Evolutionary conservation across 495 filamentous ascomycete species (phyloP).

Genomic region (Penicillium arizonense): DNA sequence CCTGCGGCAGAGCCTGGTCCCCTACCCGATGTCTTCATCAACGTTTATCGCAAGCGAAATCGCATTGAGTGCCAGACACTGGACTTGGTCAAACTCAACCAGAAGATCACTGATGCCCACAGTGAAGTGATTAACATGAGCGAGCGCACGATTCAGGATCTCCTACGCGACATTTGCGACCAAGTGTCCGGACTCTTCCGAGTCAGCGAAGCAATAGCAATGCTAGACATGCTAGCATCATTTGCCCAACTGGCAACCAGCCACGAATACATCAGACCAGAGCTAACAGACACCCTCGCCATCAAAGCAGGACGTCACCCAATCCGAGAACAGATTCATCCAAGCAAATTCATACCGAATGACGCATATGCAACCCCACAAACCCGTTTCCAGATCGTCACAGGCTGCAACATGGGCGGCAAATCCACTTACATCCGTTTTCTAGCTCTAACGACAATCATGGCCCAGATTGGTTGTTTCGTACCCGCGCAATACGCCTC

Average conservation of each 20-base stretch:
- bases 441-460: constrained; percentile 79
- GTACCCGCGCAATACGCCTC: constrained; percentile 82
- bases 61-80: constrained; percentile 84
- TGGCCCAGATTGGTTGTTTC: constrained; percentile 93
- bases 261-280: constrained; percentile 78
- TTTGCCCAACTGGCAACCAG: constrained; percentile 78
- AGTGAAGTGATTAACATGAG: constrained; percentile 79
- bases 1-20: constrained; percentile 59
- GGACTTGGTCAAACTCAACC: constrained; percentile 73
- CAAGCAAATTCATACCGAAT: constrained; percentile 74
- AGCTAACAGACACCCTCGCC: constrained; percentile 69
- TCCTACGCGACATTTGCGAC: constrained; percentile 64
- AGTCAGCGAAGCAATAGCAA: constrained; percentile 81
- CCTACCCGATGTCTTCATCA: constrained; percentile 74
- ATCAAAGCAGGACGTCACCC: constrained; percentile 84
- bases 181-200: constrained; percentile 71
- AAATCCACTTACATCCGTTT: constrained; percentile 94
- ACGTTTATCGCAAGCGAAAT: constrained; percentile 67
- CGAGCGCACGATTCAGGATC: constrained; percentile 60
- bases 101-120: constrained; percentile 72
- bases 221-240: constrained; percentile 85
- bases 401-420: constrained; percentile 98
- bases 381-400: constrained; percentile 86
- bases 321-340: constrained; percentile 71
- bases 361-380: constrained; percentile 80